Percentiles rank a stretch among this genome's conserved stretches.
Conservation (phyloP, 306 rosid genomes). For the Glycine latifolia region DNA sequence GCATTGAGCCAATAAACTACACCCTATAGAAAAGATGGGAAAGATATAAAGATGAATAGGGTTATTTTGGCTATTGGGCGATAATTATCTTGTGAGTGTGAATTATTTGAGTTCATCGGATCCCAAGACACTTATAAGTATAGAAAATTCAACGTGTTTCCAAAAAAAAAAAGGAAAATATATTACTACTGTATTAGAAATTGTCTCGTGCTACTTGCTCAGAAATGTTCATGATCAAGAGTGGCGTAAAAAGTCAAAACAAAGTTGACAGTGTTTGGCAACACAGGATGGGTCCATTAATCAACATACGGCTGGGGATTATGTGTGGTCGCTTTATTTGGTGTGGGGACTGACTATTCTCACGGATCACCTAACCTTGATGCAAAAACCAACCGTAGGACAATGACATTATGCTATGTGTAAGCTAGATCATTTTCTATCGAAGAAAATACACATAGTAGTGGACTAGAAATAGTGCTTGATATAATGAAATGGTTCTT, state of each 20-base stretch:
- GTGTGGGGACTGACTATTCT: constrained; percentile 47
- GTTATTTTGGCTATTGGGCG: constrained; percentile 28
- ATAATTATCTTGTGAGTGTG: constrained; percentile 1
- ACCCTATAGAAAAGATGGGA: not conserved
- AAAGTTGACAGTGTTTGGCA: not conserved
- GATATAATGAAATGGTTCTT: not conserved
- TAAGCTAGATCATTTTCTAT: too few relatives aligned
- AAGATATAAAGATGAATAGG: constrained; percentile 24
- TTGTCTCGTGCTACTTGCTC: not conserved
- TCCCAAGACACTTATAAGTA: not conserved
- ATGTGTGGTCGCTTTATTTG: not conserved
- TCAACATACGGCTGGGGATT: constrained; percentile 16
- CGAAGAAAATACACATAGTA: too few relatives aligned
- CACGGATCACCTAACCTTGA: constrained; percentile 59
- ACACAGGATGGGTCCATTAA: too few relatives aligned
- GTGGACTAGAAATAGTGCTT: too few relatives aligned
- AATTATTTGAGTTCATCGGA: constrained; percentile 32
- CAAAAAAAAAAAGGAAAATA: not conserved
- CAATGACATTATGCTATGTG: not conserved
- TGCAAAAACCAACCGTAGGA: constrained; percentile 36
- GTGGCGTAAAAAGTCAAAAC: constrained; percentile 39
- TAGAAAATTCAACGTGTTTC: constrained; percentile 17
- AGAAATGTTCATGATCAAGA: not conserved
- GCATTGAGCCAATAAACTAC: constrained; percentile 54
- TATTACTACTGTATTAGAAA: not conserved